Evolutionary conservation across 441 rosid genomes (phyloP).

Genomic region (Erodium moschatum): DNA sequence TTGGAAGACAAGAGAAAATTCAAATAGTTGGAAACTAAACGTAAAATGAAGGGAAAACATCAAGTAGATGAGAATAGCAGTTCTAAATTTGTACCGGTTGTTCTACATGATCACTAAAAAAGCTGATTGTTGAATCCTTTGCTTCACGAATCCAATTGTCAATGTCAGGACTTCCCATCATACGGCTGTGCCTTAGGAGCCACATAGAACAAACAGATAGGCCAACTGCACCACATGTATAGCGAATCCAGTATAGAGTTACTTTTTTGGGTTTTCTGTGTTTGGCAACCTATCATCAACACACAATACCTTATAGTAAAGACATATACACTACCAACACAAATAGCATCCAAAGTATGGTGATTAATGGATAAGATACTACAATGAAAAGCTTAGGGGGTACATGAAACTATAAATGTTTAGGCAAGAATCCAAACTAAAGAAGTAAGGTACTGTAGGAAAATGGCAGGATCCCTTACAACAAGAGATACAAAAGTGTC

Average conservation of each 20-base stretch:
- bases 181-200: constrained; percentile 75
- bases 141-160: constrained; percentile 83
- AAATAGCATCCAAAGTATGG: background rate
- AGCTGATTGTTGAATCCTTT: constrained; percentile 55
- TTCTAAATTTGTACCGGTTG: constrained; percentile 53
- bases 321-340: background rate
- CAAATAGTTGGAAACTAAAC: background rate
- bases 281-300: constrained; percentile 46
- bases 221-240: constrained; percentile 78
- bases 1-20: too few species aligned
- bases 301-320: background rate
- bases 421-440: background rate
- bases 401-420: background rate
- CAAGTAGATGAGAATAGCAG: background rate
- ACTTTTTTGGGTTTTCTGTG: constrained; percentile 67
- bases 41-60: background rate
- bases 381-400: background rate
- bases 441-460: background rate
- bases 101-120: constrained; percentile 80
- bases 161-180: constrained; percentile 89
- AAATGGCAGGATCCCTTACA: constrained; percentile 33
- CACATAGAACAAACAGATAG: constrained; percentile 65
- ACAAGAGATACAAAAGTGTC: constrained; percentile 50
- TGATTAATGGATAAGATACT: background rate
- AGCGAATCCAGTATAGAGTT: constrained; percentile 66